These are phyloP conservation scores for Talaromyces sp. DNA, from an alignment of 2,329 filamentous ascomycete species.

Conservation along the genomic window DNA sequence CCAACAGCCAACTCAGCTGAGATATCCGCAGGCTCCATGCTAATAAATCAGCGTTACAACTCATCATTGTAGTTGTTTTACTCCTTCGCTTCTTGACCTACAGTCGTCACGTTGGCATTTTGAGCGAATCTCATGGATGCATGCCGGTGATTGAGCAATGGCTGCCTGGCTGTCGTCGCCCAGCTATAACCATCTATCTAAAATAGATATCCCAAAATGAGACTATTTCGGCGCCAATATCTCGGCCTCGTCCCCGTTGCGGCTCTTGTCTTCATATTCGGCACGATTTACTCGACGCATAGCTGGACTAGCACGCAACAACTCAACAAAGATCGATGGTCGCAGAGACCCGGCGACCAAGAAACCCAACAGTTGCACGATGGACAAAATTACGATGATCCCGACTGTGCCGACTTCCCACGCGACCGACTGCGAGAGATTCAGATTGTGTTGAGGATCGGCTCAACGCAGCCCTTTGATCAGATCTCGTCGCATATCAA, in stretches of 20 bases:
- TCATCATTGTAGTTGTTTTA: background rate
- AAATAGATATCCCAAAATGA: background rate
- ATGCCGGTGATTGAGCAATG: constrained; percentile 1
- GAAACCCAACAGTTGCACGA: background rate
- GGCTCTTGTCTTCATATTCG: constrained; percentile 4
- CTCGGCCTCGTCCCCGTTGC: background rate
- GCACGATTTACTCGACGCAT: constrained; percentile 7
- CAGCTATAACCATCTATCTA: background rate
- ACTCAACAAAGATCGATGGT: background rate
- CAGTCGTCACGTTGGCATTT: background rate
- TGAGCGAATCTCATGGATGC: background rate
- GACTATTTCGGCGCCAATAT: constrained; percentile 1
- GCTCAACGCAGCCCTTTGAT: constrained; percentile 54
- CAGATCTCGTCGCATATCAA: constrained; percentile 55
- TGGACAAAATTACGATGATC: background rate
- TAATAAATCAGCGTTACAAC: background rate
- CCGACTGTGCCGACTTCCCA: constrained; percentile 26
- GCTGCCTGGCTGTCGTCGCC: background rate
- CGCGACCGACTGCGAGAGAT: constrained; percentile 45
- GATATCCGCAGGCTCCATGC: background rate
- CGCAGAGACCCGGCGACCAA: background rate
- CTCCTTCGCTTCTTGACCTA: background rate
- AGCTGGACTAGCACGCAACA: constrained; percentile 8
- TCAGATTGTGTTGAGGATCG: constrained; percentile 57
- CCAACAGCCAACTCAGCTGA: background rate